These are phyloP conservation scores for Diversispora epigaea DNA, from an alignment of 192 early-diverging fungal species.

Conservation along the genomic window DNA sequence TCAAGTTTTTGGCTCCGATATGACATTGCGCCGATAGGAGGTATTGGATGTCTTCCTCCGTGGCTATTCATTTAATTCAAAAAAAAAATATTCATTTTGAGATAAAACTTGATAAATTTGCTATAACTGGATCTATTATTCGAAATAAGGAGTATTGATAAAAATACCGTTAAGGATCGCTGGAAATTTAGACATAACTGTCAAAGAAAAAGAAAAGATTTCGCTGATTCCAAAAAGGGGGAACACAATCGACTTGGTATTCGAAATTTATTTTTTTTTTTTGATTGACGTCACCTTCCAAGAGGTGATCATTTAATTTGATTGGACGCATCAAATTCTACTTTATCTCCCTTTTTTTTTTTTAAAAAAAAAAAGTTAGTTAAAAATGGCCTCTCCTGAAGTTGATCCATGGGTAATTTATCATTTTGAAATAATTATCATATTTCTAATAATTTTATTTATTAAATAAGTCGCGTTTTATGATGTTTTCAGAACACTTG, in stretches of 20 bases:
- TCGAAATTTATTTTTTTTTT: too few relatives aligned
- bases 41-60: conserved; percentile 91
- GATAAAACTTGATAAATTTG: not conserved
- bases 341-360: not conserved
- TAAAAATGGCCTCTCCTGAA: conserved; percentile 6
- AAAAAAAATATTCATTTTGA: not conserved
- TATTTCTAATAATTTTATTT: not conserved
- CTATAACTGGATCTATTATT: not conserved
- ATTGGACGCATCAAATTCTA: too few relatives aligned
- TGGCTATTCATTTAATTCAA: conserved; percentile 46
- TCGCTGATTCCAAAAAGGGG: conserved; percentile 12
- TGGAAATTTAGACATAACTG: conserved; percentile 51
- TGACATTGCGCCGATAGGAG: conserved; percentile 96
- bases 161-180: conserved; percentile 42
- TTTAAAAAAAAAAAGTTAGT: not conserved
- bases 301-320: too few relatives aligned
- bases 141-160: not conserved
- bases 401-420: not conserved
- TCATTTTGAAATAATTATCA: not conserved
- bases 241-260: too few relatives aligned
- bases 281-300: too few relatives aligned
- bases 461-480: not conserved
- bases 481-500: conserved; percentile 50
- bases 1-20: conserved; percentile 98
- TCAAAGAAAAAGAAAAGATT: conserved; percentile 44